Base-by-base conservation (phyloP, 768 basidiomycete genomes). In the Tulasnella sp. region DNA sequence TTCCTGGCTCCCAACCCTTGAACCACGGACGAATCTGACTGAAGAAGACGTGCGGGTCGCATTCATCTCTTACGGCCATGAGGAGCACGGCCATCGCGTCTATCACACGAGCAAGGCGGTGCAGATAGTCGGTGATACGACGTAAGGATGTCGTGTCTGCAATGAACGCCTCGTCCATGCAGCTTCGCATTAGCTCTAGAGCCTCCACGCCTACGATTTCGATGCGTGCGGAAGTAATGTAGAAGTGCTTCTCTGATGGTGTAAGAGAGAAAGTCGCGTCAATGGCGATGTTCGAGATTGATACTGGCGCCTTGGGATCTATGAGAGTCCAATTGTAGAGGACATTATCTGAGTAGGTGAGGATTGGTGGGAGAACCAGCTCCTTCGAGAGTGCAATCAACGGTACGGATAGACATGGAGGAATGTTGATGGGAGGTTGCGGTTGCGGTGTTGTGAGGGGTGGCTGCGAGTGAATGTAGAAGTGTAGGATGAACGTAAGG, bases 21-120 rank as follows among this genome's bases (percentile, higher is more conserved):
- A 80, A 94, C 94, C 94, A 99, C 1, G 91, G 92, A 53, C 94
- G 81, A 64, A 91, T 81, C 59, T 84, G 76, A 78, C 85, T 87
- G 71, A 92, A 93, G 72, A 99, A 97, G 17, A 78, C 73, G 1
- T 77, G 74, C 0, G 91, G 89, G 46, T 82, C 79, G 67, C 91
- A 87, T 10, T 80, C 82, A 15, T 81, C 73, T 55, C 57, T 78
- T 25, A 93, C 81, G 42, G 72, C 71, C 38, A 82, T 72, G 31
- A 96, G 74, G 61, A 90, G 74, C 9, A 58, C 65, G 8, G 75
- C 74, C 19, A 96, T 74, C 5, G 81, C 79, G 46, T 80, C 74
- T 60, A 93, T 84, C 63, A 88, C 79, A 2, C 49, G 63, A 0
- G 81, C 77, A 51, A 96, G 76, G n/a, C 74, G 71, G 44, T 67